phyloP scores from a whole-genome alignment of 164 flowering plant genomes.

The Berberis vulgaris region DNA sequence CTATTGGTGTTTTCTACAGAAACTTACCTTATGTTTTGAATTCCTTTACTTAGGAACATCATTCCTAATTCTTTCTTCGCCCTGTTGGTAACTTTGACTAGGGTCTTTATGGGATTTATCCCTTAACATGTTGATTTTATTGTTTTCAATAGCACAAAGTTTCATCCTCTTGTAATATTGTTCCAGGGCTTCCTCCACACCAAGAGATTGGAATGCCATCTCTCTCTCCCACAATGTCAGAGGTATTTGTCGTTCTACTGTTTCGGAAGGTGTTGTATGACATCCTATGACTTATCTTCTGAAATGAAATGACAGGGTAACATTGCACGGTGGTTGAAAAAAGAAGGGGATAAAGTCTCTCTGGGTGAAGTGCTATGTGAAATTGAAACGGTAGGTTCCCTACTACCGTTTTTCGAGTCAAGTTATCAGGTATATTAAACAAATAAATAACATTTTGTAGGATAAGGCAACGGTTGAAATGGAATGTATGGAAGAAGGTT shows the following conservation, averaged over 20 bases:
- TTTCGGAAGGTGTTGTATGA: background rate
- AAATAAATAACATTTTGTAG: slow-evolving; percentile 13
- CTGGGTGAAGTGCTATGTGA: slow-evolving; percentile 98
- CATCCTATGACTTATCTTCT: background rate
- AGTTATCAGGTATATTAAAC: background rate
- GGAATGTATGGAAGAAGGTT: slow-evolving; percentile 99
- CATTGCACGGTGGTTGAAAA: slow-evolving; percentile 94
- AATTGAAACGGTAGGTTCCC: slow-evolving; percentile 81
- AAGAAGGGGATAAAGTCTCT: slow-evolving; percentile 85
- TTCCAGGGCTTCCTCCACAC: slow-evolving; percentile 88
- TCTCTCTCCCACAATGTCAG: slow-evolving; percentile 97
- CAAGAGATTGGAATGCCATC: slow-evolving; percentile 99
- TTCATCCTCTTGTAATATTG: slow-evolving; percentile 2
- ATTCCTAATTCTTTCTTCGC: background rate
- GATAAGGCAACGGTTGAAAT: slow-evolving; percentile 99
- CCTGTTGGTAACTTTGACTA: background rate
- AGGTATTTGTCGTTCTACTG: slow-evolving; percentile 34
- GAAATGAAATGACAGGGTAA: slow-evolving; percentile 55
- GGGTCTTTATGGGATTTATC: background rate
- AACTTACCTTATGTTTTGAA: too few relatives aligned
- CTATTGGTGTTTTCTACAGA: background rate
- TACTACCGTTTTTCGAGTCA: background rate
- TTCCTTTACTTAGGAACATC: background rate
- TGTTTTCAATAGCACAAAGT: background rate
- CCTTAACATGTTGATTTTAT: background rate